These are phyloP conservation scores for Typha latifolia DNA, from an alignment of 176 grass and related monocot species.

Conservation along the genomic window DNA sequence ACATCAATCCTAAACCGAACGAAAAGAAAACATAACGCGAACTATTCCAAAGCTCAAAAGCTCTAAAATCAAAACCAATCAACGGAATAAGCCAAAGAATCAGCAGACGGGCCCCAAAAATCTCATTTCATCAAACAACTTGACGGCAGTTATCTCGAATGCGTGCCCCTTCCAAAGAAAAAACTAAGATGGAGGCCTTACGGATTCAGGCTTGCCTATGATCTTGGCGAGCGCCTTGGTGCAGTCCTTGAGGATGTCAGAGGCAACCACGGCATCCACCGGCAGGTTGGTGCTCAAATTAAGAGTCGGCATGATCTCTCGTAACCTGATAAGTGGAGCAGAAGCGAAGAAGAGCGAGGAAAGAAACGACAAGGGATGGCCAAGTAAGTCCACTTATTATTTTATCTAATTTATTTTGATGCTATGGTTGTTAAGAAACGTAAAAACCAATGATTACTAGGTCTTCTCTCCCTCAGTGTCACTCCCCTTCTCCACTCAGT, in stretches of 20 bases:
- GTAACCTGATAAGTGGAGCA: background rate
- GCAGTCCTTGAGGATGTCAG: slow-evolving; percentile 90
- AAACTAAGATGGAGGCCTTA: slow-evolving; percentile 6
- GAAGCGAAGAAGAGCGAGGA: background rate
- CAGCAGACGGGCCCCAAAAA: background rate
- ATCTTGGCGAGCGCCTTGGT: slow-evolving; percentile 58
- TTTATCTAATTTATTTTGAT: too few species aligned
- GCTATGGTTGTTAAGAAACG: too few species aligned
- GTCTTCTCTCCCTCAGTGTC: too few species aligned
- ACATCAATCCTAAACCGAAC: background rate
- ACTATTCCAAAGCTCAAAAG: background rate
- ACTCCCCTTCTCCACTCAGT: too few species aligned
- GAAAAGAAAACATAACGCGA: background rate
- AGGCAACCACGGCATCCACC: slow-evolving; percentile 68
- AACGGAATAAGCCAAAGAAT: too few species aligned
- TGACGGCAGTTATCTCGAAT: background rate
- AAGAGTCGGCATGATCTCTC: slow-evolving; percentile 55
- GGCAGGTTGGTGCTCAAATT: slow-evolving; percentile 88
- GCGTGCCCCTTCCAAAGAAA: background rate
- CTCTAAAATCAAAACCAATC: too few species aligned
- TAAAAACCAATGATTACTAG: too few species aligned
- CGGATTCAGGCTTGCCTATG: slow-evolving; percentile 95
- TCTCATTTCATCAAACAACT: slow-evolving; percentile 30
- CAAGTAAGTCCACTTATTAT: too few species aligned
- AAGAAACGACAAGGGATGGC: background rate